Base-by-base conservation (phyloP, 768 basidiomycete species). In the Xerocomus potaroensis region DNA sequence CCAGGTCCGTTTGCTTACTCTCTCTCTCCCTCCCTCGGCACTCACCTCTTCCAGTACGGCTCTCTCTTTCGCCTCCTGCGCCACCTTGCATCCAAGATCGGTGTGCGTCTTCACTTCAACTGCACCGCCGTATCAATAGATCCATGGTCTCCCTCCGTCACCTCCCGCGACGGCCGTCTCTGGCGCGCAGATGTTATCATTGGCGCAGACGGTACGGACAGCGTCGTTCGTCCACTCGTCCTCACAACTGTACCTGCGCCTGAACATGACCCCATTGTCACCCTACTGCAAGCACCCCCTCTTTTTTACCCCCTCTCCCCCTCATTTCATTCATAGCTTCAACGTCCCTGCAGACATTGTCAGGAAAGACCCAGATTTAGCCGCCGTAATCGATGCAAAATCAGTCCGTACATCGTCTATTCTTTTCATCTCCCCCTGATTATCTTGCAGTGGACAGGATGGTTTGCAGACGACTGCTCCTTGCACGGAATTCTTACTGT, bases 161-260 rank as follows among this genome's bases (percentile, higher is more conserved):
- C 65, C 8, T 68, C 72, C 2, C 64, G 68, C 16, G 67, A 61
- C 32, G 80, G 78, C 10, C 69, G 4, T 42, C 79, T 9, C 47
- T 54, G 12, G 75, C 74, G 0, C n/a, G n/a, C n/a, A n/a, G 81
- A 84, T 54, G 58, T 83, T 21, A 61, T 84, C 32, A 68, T 84
- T 5, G 81, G 78, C 10, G 83, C 83, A 3, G 83, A 84, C 59
- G 82, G 83, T 8, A 69, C 69, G n/a, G 57, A 66, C 26, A 81
- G 79, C 18, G 32, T 73, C 27, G 66, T 72, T 8, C 60, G 61
- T 8, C 52, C 66, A 6, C 56, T 77, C 5, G 55, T 72, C 18
- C 62, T 63, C 2, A 61, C 62, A 1, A 10, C n/a, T 11, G 16
- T 38, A 0, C 56, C 45, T 7, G 16, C 19, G 0, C 43, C 56